These are phyloP conservation scores for Hansenula anomala DNA, from an alignment of 1,139 yeast genomes.

Conservation along the genomic window DNA sequence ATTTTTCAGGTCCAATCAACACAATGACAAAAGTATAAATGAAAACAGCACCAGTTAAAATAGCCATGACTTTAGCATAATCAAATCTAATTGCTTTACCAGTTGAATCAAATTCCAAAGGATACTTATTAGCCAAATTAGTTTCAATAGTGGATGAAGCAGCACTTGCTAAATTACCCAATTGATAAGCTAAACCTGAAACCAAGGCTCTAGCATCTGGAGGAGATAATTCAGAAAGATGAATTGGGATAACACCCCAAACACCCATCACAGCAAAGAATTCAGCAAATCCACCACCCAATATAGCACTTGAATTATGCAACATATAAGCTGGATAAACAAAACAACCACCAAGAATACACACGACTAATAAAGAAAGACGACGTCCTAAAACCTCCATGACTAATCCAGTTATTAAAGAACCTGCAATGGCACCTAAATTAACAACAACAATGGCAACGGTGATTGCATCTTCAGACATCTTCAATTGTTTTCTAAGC, in stretches of 20 bases:
- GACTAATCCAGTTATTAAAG: constrained; percentile 38
- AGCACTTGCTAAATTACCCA: constrained; percentile 54
- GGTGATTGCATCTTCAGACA: constrained; percentile 35
- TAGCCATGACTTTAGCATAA: constrained; percentile 51
- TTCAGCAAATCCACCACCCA: constrained; percentile 45
- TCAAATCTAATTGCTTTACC: constrained; percentile 25
- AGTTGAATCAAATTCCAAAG: constrained; percentile 23
- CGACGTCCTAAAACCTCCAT: constrained; percentile 45
- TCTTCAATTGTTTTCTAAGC: constrained; percentile 36
- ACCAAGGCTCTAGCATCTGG: constrained; percentile 50
- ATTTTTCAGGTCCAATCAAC: constrained; percentile 50
- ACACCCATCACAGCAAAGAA: constrained; percentile 53
- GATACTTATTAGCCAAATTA: constrained; percentile 46
- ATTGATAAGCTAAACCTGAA: constrained; percentile 51
- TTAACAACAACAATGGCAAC: constrained; percentile 43
- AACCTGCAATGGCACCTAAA: constrained; percentile 46
- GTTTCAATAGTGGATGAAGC: constrained; percentile 63
- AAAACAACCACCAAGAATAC: constrained; percentile 44
- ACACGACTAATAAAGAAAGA: constrained; percentile 36
- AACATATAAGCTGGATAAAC: constrained; percentile 49
- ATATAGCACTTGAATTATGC: constrained; percentile 31
- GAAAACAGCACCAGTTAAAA: constrained; percentile 54
- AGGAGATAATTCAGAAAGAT: constrained; percentile 51
- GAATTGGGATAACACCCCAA: constrained; percentile 54
- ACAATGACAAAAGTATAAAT: constrained; percentile 40